A percentile compares a stretch with the other conserved stretches of the same genome.
These are phyloP conservation scores for Ceriops decandra DNA, from an alignment of 345 rosid genomes.

Conservation along the genomic window DNA sequence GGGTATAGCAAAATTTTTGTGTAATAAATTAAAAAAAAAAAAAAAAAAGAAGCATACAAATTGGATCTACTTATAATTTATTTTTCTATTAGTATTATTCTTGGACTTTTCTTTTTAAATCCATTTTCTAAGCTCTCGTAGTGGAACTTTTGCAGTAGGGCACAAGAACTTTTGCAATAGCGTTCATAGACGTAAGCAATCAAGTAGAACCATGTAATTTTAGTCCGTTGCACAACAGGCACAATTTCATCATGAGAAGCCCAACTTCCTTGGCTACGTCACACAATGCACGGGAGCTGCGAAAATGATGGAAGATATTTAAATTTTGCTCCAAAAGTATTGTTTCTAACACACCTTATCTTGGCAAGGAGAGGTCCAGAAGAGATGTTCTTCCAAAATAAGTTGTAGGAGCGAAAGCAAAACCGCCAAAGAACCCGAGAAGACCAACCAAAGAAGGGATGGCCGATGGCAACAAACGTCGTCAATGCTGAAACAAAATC, in stretches of 20 bases:
- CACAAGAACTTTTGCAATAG: no score
- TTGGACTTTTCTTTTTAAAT: no score
- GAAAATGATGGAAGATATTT: not conserved
- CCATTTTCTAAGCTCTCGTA: no score
- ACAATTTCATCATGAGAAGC: slow-evolving; percentile 16
- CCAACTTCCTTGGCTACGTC: slow-evolving; percentile 30
- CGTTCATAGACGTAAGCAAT: no score
- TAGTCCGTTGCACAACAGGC: no score
- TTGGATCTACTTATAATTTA: no score
- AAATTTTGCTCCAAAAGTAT: not conserved
- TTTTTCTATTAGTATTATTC: no score
- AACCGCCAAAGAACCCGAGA: slow-evolving; percentile 31
- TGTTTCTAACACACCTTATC: not conserved
- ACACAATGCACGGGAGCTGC: slow-evolving; percentile 31
- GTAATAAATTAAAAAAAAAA: no score
- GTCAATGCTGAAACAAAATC: slow-evolving; percentile 16
- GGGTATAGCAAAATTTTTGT: no score
- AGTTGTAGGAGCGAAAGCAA: slow-evolving; percentile 31
- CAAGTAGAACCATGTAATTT: no score
- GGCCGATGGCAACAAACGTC: slow-evolving; percentile 27
- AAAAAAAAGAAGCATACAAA: no score
- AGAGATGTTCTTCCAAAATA: slow-evolving; percentile 18
- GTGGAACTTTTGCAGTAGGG: no score
- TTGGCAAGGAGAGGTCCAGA: not conserved
- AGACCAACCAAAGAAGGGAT: slow-evolving; percentile 31